Evolutionary conservation across 495 filamentous ascomycete species (phyloP).

Genomic region (Geopyxis carbonaria): DNA sequence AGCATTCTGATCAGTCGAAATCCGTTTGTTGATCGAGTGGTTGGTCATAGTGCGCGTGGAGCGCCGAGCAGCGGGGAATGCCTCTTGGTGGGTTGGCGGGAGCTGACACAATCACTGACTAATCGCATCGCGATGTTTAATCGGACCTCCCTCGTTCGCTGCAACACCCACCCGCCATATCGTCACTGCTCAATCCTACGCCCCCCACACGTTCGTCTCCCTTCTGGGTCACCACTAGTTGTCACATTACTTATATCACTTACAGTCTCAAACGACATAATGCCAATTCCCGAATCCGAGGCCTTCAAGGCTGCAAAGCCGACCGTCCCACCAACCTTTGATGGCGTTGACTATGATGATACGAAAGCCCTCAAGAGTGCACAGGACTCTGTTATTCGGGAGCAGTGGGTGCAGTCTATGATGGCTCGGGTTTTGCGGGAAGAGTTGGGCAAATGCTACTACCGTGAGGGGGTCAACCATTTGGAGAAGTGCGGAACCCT

Average conservation of each 20-base stretch:
- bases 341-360: conserved; percentile 94
- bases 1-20: too few relatives aligned
- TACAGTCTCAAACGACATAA: conserved; percentile 25
- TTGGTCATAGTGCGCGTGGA: too few relatives aligned
- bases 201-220: not conserved
- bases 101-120: too few relatives aligned
- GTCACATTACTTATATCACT: too few relatives aligned
- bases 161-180: conserved; percentile 5
- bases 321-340: conserved; percentile 80
- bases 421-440: conserved; percentile 87
- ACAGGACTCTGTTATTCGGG: conserved; percentile 81
- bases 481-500: conserved; percentile 86
- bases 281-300: conserved; percentile 86
- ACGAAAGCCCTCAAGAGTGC: conserved; percentile 75
- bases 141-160: too few relatives aligned
- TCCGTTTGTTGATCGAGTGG: too few relatives aligned
- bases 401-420: conserved; percentile 97
- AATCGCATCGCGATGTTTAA: too few relatives aligned
- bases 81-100: too few relatives aligned
- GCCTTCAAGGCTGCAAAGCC: conserved; percentile 90
- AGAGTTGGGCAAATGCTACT: conserved; percentile 92
- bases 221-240: not conserved
- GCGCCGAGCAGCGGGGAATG: too few relatives aligned
- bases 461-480: conserved; percentile 86
- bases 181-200: conserved; percentile 8